Evolutionary conservation across 1,284 basidiomycete genomes (phyloP).

Genomic region (Rhodotorula sp.): DNA sequence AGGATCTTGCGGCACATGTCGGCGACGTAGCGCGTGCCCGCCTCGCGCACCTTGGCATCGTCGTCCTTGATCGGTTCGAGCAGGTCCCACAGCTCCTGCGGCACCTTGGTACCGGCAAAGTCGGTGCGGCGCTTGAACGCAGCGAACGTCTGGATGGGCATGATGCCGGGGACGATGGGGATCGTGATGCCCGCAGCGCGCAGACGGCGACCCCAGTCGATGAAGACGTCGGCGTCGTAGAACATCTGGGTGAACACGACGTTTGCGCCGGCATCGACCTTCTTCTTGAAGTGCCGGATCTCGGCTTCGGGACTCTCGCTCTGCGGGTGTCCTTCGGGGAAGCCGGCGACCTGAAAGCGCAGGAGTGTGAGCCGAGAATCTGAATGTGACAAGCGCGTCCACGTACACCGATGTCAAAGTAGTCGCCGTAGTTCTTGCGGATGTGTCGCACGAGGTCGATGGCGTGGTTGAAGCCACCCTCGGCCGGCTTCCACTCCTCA

Average conservation of each 20-base stretch:
- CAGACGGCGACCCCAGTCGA: constrained; percentile 73
- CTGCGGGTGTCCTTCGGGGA: constrained; percentile 89
- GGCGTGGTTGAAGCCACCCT: constrained; percentile 81
- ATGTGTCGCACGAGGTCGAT: constrained; percentile 91
- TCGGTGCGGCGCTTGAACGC: constrained; percentile 90
- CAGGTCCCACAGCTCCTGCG: constrained; percentile 65
- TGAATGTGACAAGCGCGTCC: not conserved
- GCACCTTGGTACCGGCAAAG: constrained; percentile 80
- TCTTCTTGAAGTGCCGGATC: constrained; percentile 75
- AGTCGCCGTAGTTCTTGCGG: constrained; percentile 75
- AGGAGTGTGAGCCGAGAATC: constrained; percentile 6
- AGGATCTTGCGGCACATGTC: constrained; percentile 41
- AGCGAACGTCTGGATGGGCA: constrained; percentile 96
- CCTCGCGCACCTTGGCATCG: constrained; percentile 49
- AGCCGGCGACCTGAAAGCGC: constrained; percentile 59
- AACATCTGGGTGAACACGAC: constrained; percentile 98
- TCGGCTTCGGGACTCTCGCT: constrained; percentile 68
- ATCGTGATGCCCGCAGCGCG: constrained; percentile 77
- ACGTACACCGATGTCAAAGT: constrained; percentile 83
- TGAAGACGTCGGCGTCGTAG: constrained; percentile 84
- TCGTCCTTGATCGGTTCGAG: constrained; percentile 75
- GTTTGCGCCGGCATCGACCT: constrained; percentile 92
- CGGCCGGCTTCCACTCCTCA: constrained; percentile 86
- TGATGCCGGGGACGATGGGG: constrained; percentile 92
- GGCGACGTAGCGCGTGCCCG: constrained; percentile 45